phyloP scores from a whole-genome alignment of 371 early-diverging fungal species.

The Capniomyces stellatus region DNA sequence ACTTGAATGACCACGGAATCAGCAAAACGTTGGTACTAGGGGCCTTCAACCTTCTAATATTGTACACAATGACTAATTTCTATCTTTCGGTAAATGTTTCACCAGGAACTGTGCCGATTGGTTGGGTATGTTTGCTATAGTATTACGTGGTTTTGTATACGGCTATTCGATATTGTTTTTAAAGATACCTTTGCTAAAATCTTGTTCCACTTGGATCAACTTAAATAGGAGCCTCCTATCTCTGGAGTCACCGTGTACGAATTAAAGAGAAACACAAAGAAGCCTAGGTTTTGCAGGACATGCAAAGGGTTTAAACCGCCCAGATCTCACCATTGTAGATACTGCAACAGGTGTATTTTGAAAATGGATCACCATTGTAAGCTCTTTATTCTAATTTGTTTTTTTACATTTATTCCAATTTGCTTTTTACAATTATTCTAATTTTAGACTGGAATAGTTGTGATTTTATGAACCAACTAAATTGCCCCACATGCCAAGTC shows the following conservation, averaged over 20 bases:
- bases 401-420: neutral
- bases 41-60: slow-evolving; percentile 45
- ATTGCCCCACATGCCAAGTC: too few relatives aligned
- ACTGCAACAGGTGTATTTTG: slow-evolving; percentile 59
- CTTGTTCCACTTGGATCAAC: too few relatives aligned
- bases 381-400: slow-evolving; percentile 1
- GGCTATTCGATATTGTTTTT: too few relatives aligned
- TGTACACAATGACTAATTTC: slow-evolving; percentile 59
- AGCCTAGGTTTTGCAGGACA: slow-evolving; percentile 55
- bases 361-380: slow-evolving; percentile 88
- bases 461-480: too few relatives aligned
- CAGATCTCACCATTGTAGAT: slow-evolving; percentile 63
- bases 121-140: slow-evolving; percentile 14
- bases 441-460: neutral
- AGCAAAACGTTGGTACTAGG: slow-evolving; percentile 26
- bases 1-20: slow-evolving; percentile 24
- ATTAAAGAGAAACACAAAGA: slow-evolving; percentile 46
- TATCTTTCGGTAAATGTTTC: slow-evolving; percentile 50
- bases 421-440: neutral
- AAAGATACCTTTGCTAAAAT: too few relatives aligned
- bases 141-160: too few relatives aligned
- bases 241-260: slow-evolving; percentile 33
- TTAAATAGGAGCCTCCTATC: slow-evolving; percentile 27
- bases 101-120: slow-evolving; percentile 62
- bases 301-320: slow-evolving; percentile 66